phyloP scores from a whole-genome alignment of 2,329 filamentous ascomycete genomes.

The Thermothelomyces thermophilus region DNA sequence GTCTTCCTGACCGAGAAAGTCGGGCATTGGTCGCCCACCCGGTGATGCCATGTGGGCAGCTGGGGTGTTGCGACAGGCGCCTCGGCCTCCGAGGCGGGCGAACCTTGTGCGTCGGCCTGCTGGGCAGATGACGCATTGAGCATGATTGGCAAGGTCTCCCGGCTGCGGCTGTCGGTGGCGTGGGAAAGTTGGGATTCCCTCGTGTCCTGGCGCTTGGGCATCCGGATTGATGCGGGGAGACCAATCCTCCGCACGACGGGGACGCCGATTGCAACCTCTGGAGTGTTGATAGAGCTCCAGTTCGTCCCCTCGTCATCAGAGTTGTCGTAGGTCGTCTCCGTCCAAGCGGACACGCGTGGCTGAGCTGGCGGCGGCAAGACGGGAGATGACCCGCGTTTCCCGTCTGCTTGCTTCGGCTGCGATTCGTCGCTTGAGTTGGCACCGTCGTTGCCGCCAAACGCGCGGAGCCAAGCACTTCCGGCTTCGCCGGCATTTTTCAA shows the following conservation, averaged over 20 bases:
- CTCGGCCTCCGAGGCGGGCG: slow-evolving; percentile 28
- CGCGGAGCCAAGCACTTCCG: slow-evolving; percentile 35
- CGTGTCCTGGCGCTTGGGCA: slow-evolving; percentile 21
- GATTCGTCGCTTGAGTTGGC: slow-evolving; percentile 5
- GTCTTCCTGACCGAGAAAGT: slow-evolving; percentile 51
- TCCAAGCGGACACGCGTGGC: slow-evolving; percentile 31
- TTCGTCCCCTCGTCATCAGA: slow-evolving; percentile 37
- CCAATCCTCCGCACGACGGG: slow-evolving; percentile 36
- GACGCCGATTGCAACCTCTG: slow-evolving; percentile 39
- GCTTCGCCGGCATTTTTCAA: slow-evolving; percentile 31
- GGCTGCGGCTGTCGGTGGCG: slow-evolving; percentile 27
- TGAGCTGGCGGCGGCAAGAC: slow-evolving; percentile 34
- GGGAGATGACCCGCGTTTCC: slow-evolving; percentile 44
- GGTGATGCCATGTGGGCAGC: slow-evolving; percentile 43
- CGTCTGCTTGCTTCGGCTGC: slow-evolving; percentile 24
- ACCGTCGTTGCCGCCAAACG: slow-evolving; percentile 23
- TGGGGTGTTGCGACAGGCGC: slow-evolving; percentile 11
- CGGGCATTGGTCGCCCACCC: slow-evolving; percentile 52
- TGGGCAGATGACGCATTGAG: slow-evolving; percentile 31
- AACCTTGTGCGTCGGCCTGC: slow-evolving; percentile 22
- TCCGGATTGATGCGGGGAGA: slow-evolving; percentile 36
- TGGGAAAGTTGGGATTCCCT: slow-evolving; percentile 5
- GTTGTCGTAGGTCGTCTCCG: slow-evolving; percentile 31
- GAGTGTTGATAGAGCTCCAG: slow-evolving; percentile 47
- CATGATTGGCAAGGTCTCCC: slow-evolving; percentile 39